Evolutionary conservation across 2,329 filamentous ascomycete species (phyloP), one percentile per base, ranked within the genome.

Genomic region (Penicillium sp.): DNA sequence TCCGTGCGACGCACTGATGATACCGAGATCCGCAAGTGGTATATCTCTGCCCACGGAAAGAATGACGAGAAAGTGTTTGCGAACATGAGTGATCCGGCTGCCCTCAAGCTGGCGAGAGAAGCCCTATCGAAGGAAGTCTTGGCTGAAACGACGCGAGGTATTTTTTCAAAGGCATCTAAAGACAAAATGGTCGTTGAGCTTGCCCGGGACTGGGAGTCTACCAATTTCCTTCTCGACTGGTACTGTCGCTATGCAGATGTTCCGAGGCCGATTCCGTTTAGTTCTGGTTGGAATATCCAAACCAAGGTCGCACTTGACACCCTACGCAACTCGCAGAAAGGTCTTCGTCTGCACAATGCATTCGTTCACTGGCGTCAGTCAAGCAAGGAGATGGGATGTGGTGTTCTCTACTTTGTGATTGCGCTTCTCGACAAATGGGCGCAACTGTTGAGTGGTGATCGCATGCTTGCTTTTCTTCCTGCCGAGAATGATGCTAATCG

Each of bases 351-450:
- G 15, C 77, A 80, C 61, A 80, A 77, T 55, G 74, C 75, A 2
- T 80, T 80, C 57, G 74, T 79, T 24, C 77, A 79, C 53, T 80
- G 77, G 75, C 74, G 77, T n/a, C 77, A 77, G 51, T 75, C 76
- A 6, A 75, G 75, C 33, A 70, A 76, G 49, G 77, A 79, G 50
- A 71, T 79, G 26, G 76, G 75, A 28, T 78, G 75, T 52, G 76
- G 75, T 26, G 66, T 79, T 19, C 61, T 79, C 2, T 78, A 78
- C 62, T 80, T 80, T 51, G 57, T 79, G 9, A 68, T 78, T 32
- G 77, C 77, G 6, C 71, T 80, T 10, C 72, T 79, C 54, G 77
- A 80, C 55, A 77, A 77, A 51, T 80, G 77, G 77, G 65, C 77
- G 5, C 68, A 71, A 26, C 57, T 80, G 3, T 60, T 78, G 13